Evolutionary conservation across 2,329 filamentous ascomycete species (phyloP), one percentile per base, ranked within the genome.

Genomic region (Diplodia intermedia): DNA sequence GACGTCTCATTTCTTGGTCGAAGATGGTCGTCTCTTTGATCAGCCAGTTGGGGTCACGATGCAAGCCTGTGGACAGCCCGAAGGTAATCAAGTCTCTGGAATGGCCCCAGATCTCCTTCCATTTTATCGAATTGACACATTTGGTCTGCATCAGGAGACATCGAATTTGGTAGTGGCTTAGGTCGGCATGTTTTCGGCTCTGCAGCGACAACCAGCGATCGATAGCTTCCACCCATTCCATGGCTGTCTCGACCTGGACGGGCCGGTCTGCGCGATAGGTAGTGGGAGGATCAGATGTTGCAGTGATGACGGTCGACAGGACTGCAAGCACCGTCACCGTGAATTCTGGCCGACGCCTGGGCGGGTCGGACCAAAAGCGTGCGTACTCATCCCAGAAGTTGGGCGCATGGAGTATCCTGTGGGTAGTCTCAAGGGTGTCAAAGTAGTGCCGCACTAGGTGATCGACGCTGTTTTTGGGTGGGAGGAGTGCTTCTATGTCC

Each of bases 91-190:
- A 70, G n/a, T 81, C 82, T 2, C 84, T 84, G 0, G 82, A 80
- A 2, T 82, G 76, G 7, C 84, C 76, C 85, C 85, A 87, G 18
- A 83, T 81, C 69, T 85, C 81, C 72, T 87, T 88, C 66, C 82
- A 77, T 69, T 84, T 85, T 68, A 85, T 79, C n/a, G 80, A 82
- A 67, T 84, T 84, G 3, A 78, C 79, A 49, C 84, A 81, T 67
- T 82, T 84, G 0, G 85, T 83, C 7, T 86, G 77, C 6, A 85
- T 74, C 12, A 85, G 73, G 26, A 88, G 75, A 65, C 85, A 84
- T 15, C 83, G 80, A 3, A 86, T 76, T 40, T 86, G 85, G 50
- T 86, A 82, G 68, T 83, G 79, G 2, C 74, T 76, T 1, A 86
- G 77, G 2, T 83, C 83, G 3, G 85, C 80, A 18, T 85, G 83